A percentile compares a stretch with the other conserved stretches of the same genome.
Conservation (phyloP, 108 stramenopile species). For the Nitzschia sp. region DNA sequence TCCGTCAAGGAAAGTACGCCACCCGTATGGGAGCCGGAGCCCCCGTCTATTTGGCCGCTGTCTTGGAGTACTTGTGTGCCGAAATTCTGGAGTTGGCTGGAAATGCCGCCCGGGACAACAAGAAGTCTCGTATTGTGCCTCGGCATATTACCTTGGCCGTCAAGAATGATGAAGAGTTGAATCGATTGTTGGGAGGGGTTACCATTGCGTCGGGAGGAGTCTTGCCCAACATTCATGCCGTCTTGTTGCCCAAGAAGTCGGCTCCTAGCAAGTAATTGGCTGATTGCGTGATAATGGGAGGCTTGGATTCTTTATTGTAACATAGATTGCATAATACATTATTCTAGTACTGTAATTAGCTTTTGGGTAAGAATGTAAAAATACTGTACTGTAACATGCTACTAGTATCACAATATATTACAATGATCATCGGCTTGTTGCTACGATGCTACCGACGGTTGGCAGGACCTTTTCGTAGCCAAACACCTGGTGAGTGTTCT, state of each 20-base stretch:
- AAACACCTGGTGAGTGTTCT: no score
- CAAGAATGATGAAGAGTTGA: constrained; percentile 93
- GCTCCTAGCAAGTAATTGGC: constrained; percentile 38
- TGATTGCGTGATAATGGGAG: no score
- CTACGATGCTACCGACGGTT: no score
- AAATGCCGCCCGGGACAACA: constrained; percentile 95
- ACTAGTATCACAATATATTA: no score
- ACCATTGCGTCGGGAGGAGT: constrained; percentile 97
- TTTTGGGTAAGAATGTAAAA: no score
- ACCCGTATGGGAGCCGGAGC: constrained; percentile 92
- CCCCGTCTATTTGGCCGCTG: constrained; percentile 93
- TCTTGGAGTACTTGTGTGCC: constrained; percentile 91
- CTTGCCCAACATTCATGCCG: constrained; percentile 95
- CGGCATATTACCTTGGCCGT: constrained; percentile 93
- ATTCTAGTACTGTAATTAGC: no score
- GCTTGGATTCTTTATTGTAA: no score
- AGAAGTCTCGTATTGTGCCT: constrained; percentile 91
- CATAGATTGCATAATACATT: no score
- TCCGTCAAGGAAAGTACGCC: constrained; percentile 93
- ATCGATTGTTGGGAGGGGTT: constrained; percentile 89
- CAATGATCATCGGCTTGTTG: no score
- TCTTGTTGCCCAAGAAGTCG: constrained; percentile 89
- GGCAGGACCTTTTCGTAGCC: no score
- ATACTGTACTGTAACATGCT: no score
- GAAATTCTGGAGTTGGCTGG: constrained; percentile 94